These are phyloP conservation scores for Saccharomyces hybrid DNA, from an alignment of 1,139 yeast species.

Conservation along the genomic window DNA sequence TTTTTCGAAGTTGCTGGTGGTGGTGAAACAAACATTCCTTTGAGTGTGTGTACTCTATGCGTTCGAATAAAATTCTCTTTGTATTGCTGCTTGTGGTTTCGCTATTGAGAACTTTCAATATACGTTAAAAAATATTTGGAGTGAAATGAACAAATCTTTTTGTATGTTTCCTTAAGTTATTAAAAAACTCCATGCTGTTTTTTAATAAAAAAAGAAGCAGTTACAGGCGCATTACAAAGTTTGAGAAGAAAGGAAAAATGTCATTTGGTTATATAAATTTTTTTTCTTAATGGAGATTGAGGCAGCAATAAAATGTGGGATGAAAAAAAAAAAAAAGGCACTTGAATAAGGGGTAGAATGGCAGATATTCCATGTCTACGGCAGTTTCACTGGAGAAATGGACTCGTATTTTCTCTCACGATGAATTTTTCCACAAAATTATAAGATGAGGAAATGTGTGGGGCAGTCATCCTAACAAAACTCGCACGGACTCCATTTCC, in stretches of 20 bases:
- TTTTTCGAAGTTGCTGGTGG: conserved; percentile 27
- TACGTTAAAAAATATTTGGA: neutral
- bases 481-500: neutral
- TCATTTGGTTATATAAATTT: neutral
- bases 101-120: neutral
- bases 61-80: neutral
- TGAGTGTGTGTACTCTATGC: neutral
- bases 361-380: neutral
- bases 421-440: neutral
- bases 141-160: neutral
- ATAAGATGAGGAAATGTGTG: neutral
- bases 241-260: neutral
- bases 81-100: neutral
- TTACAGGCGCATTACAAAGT: neutral
- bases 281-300: neutral
- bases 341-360: neutral
- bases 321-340: neutral
- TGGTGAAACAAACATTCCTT: conserved; percentile 29
- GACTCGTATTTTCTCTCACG: neutral
- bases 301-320: neutral
- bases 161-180: neutral
- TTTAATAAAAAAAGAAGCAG: neutral
- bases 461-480: neutral
- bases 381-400: neutral
- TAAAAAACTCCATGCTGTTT: neutral